These are phyloP conservation scores for Volvox carteri DNA, from an alignment of 163 green algal species.

Conservation along the genomic window DNA sequence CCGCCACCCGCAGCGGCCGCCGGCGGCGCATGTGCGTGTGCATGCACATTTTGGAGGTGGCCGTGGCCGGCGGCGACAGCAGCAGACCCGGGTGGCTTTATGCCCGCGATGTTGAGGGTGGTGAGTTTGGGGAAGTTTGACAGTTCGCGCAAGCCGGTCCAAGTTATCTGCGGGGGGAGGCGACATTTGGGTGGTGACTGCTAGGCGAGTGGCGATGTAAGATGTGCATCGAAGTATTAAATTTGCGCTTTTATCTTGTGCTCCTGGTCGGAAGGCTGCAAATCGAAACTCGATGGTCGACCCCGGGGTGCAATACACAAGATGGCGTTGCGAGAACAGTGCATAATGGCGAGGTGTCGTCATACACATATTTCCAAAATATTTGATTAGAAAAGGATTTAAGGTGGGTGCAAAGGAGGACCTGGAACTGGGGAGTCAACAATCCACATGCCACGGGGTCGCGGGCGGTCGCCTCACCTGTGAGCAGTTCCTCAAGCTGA, in stretches of 20 bases:
- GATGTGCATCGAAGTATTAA: too few relatives aligned
- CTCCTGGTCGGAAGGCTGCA: too few relatives aligned
- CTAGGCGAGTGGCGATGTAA: too few relatives aligned
- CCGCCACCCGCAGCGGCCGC: background rate
- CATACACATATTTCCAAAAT: too few relatives aligned
- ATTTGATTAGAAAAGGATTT: too few relatives aligned
- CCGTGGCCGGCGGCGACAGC: background rate
- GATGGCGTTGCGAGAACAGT: too few relatives aligned
- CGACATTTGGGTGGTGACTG: too few relatives aligned
- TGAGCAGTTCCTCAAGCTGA: conserved; percentile 17
- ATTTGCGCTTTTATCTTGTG: too few relatives aligned
- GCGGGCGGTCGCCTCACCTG: conserved; percentile 3
- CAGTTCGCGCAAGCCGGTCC: conserved; percentile 31
- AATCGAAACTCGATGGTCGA: too few relatives aligned
- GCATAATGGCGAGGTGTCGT: too few relatives aligned
- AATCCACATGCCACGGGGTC: background rate
- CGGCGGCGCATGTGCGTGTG: background rate
- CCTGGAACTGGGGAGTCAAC: conserved; percentile 1
- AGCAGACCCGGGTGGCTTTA: conserved; percentile 18
- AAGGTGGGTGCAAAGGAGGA: background rate
- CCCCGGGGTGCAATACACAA: too few relatives aligned
- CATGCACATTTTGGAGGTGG: background rate
- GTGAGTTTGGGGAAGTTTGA: conserved; percentile 8
- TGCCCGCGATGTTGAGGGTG: conserved; percentile 55
- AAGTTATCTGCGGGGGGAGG: conserved; percentile 46